These are phyloP conservation scores for Boletus pseudo-olivaceus DNA, from an alignment of 768 basidiomycete genomes.

Conservation along the genomic window DNA sequence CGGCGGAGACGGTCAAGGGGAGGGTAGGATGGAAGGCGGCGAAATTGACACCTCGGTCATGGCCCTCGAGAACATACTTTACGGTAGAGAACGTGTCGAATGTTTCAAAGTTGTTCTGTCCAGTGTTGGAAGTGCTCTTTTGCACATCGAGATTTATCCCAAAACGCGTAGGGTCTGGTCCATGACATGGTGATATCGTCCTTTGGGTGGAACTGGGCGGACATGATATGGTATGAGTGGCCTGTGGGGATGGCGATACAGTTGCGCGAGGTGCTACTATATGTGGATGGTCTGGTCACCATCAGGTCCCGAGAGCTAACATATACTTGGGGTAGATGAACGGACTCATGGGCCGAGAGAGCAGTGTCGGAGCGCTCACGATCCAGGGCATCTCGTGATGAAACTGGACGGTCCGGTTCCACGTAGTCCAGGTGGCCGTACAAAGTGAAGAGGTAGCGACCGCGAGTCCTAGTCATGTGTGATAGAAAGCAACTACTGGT, in stretches of 20 bases:
- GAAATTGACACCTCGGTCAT: slow-evolving; percentile 95
- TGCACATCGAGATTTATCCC: slow-evolving; percentile 99
- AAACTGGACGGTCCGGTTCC: slow-evolving; percentile 93
- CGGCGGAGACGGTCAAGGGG: slow-evolving; percentile 94
- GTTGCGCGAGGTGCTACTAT: slow-evolving; percentile 96
- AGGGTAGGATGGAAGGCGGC: slow-evolving; percentile 96
- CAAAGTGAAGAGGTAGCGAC: slow-evolving; percentile 85
- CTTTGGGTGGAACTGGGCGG: slow-evolving; percentile 96
- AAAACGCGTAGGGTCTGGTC: slow-evolving; percentile 99
- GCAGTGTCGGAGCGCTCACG: slow-evolving; percentile 54
- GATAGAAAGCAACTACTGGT: slow-evolving; percentile 23
- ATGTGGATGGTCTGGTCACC: slow-evolving; percentile 99
- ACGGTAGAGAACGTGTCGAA: slow-evolving; percentile 94
- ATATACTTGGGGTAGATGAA: slow-evolving; percentile 12
- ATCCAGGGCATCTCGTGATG: slow-evolving; percentile 99
- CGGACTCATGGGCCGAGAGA: slow-evolving; percentile 3
- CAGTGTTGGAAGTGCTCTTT: slow-evolving; percentile 68
- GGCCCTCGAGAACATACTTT: slow-evolving; percentile 96
- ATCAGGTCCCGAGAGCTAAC: slow-evolving; percentile 86
- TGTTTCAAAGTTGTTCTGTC: slow-evolving; percentile 75
- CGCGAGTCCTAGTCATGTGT: slow-evolving; percentile 30
- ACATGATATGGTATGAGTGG: slow-evolving; percentile 99
- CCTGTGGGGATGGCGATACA: slow-evolving; percentile 98
- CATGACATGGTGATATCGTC: slow-evolving; percentile 97
- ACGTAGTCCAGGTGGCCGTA: slow-evolving; percentile 97